A percentile compares a stretch with the other conserved stretches of the same genome.
Evolutionary conservation across 306 rosid genomes (phyloP).

Genomic region (Elaeagnus macrophylla): DNA sequence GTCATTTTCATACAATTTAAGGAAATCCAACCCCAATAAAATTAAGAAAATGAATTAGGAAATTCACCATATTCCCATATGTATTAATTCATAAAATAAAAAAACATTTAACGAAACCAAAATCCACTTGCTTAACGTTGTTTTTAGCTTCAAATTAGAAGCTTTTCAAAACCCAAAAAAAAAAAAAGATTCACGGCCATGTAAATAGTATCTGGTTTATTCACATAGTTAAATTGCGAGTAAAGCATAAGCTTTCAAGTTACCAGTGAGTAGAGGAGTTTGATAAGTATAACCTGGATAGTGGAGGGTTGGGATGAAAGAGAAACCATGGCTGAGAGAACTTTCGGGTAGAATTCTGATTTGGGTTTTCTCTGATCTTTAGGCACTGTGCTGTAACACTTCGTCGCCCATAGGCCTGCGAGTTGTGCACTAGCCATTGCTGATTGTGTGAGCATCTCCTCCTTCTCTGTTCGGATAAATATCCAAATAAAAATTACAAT

Average conservation of each 20-base stretch:
- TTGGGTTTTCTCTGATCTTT: too few species aligned
- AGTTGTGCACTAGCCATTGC: too few species aligned
- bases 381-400: too few species aligned
- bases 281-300: slow-evolving; percentile 37
- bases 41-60: not conserved
- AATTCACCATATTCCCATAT: not conserved
- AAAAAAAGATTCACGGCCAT: not conserved
- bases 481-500: too few species aligned
- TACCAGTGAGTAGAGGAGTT: not conserved
- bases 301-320: slow-evolving; percentile 47
- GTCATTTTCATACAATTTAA: slow-evolving; percentile 3
- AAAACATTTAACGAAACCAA: not conserved
- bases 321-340: slow-evolving; percentile 37
- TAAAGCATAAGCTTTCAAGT: too few species aligned
- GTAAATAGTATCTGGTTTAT: not conserved
- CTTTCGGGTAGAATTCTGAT: not conserved
- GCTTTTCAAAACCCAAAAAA: too few species aligned
- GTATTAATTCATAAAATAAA: not conserved
- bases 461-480: too few species aligned
- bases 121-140: not conserved
- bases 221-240: not conserved
- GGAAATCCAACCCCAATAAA: not conserved
- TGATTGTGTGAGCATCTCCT: too few species aligned
- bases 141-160: too few species aligned
- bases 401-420: too few species aligned